Conservation (phyloP, 495 filamentous ascomycete species). For the Penicillium alfredii region DNA sequence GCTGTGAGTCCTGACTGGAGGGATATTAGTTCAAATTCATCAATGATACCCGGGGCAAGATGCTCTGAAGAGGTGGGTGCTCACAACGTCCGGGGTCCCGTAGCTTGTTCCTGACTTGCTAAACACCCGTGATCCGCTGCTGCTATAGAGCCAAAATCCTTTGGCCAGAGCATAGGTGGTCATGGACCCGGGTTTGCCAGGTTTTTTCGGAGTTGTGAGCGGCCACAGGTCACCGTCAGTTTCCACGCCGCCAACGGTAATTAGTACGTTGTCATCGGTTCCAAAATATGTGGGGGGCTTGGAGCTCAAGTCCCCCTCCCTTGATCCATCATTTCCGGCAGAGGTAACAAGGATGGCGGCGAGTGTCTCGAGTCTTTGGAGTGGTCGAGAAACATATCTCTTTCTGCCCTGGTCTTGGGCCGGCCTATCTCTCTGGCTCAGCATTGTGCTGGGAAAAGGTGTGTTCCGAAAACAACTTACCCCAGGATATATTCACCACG, state of each 20-base stretch:
- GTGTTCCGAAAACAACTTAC: background rate
- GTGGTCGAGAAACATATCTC: too few relatives aligned
- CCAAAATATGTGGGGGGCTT: background rate
- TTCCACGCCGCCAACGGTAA: background rate
- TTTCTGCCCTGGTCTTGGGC: too few relatives aligned
- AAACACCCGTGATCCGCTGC: background rate
- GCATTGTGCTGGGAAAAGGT: background rate
- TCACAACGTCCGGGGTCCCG: background rate
- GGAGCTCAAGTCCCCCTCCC: background rate
- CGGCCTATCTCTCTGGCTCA: background rate
- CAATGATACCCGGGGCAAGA: too few relatives aligned
- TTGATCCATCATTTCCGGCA: background rate
- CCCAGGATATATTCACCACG: conserved; percentile 1
- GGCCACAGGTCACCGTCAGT: background rate
- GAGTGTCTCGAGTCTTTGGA: background rate
- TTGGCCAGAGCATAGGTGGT: background rate
- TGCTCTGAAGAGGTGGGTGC: too few relatives aligned
- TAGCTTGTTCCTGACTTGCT: background rate
- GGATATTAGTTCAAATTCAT: too few relatives aligned
- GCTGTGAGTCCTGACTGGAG: too few relatives aligned
- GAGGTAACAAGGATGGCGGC: background rate
- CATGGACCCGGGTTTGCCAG: background rate
- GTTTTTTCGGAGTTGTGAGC: background rate
- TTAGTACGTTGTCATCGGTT: background rate
- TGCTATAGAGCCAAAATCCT: background rate